A percentile compares a stretch with the other conserved stretches of the same genome.
phyloP scores from a whole-genome alignment of 345 rosid genomes.

The Schrenkiella parvula region DNA sequence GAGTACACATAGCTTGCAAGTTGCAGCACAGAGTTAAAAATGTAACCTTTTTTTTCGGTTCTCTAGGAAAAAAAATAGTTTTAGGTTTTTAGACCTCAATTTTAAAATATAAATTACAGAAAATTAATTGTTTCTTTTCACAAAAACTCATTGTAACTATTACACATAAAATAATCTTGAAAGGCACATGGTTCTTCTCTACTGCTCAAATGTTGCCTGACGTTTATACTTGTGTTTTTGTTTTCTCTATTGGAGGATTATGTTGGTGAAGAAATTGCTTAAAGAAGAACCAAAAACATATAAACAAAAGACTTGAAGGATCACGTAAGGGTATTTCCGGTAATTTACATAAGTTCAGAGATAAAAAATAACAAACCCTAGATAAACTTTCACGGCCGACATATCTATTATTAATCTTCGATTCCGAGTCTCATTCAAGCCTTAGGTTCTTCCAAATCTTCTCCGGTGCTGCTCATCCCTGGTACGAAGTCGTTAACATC shows the following conservation, averaged over 20 bases:
- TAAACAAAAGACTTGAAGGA: neutral
- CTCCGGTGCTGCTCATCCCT: constrained; percentile 9
- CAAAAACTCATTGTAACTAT: constrained; percentile 8
- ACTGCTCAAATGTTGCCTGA: neutral
- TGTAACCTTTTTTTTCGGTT: neutral
- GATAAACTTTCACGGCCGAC: constrained; percentile 17
- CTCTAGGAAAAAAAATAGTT: neutral
- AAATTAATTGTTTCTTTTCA: neutral
- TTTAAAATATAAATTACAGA: neutral
- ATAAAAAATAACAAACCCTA: constrained; percentile 20
- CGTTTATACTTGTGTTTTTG: neutral
- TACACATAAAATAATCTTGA: neutral
- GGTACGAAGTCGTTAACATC: constrained; percentile 30
- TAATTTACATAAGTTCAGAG: neutral
- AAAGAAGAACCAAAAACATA: neutral
- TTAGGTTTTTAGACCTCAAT: neutral
- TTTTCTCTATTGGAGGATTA: neutral
- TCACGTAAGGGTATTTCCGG: neutral
- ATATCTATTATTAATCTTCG: neutral
- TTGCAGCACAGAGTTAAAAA: neutral
- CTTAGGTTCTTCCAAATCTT: neutral
- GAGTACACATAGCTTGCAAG: neutral
- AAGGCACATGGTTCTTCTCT: neutral
- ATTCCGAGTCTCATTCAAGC: neutral
- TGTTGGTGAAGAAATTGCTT: neutral